phyloP scores from a whole-genome alignment of 768 basidiomycete species.

The Termitomyces sp. region DNA sequence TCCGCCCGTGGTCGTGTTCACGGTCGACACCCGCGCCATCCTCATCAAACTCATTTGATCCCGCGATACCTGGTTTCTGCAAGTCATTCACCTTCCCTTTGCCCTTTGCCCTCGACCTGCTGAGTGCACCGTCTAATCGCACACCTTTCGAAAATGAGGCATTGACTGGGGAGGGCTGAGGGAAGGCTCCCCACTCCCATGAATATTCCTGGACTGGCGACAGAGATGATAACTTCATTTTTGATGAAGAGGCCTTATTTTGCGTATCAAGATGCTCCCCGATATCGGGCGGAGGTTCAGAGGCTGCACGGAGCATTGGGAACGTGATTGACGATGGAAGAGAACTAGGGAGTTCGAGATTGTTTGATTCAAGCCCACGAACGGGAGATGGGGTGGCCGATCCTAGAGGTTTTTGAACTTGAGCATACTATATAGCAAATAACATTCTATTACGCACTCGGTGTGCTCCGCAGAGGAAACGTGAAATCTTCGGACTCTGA shows the following conservation, averaged over 20 bases:
- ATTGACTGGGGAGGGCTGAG: constrained; percentile 69
- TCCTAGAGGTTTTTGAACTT: constrained; percentile 6
- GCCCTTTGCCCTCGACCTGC: constrained; percentile 19
- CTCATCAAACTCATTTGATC: constrained; percentile 24
- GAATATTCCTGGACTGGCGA: constrained; percentile 64
- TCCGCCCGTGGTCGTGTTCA: constrained; percentile 35
- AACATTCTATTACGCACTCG: constrained; percentile 5
- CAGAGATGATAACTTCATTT: constrained; percentile 1
- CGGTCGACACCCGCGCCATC: constrained; percentile 17
- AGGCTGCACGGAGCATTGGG: constrained; percentile 46
- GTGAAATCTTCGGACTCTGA: constrained; percentile 7
- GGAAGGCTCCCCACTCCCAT: constrained; percentile 95
- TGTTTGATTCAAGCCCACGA: constrained; percentile 1
- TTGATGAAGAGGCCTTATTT: constrained; percentile 11
- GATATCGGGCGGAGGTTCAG: constrained; percentile 57
- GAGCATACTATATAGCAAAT: background rate
- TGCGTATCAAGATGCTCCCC: constrained; percentile 19
- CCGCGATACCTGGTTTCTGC: constrained; percentile 6
- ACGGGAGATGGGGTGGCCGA: constrained; percentile 21
- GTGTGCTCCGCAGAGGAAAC: constrained; percentile 6
- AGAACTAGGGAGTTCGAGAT: background rate
- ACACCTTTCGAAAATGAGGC: constrained; percentile 46
- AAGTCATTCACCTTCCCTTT: constrained; percentile 22
- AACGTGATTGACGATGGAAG: constrained; percentile 10
- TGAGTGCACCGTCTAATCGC: constrained; percentile 26